A percentile compares a stretch with the other conserved stretches of the same genome.
Evolutionary conservation across 2,329 filamentous ascomycete species (phyloP).

Genomic region (Pseudogymnoascus pannorum): DNA sequence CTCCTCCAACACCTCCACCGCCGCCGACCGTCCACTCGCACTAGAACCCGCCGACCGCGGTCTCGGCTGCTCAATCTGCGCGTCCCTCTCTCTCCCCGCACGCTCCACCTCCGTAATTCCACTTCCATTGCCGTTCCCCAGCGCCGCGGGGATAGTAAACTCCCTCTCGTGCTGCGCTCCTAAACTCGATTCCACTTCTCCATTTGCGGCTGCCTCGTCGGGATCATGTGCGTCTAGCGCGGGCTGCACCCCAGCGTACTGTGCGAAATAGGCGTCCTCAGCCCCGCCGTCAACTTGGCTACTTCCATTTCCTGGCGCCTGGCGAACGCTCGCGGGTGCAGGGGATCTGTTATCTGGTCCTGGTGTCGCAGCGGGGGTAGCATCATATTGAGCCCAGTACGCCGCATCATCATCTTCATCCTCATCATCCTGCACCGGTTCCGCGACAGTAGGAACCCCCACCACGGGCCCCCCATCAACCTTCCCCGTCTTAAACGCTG

Average conservation of each 20-base stretch:
- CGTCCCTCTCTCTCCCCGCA: slow-evolving; percentile 27
- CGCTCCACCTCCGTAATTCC: neutral
- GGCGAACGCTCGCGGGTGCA: slow-evolving; percentile 39
- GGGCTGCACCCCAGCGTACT: slow-evolving; percentile 71
- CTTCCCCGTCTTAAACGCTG: slow-evolving; percentile 36
- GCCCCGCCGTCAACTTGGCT: slow-evolving; percentile 25
- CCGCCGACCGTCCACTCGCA: neutral
- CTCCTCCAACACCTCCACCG: neutral
- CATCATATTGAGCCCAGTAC: slow-evolving; percentile 75
- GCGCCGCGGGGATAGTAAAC: slow-evolving; percentile 27
- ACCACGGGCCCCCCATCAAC: neutral
- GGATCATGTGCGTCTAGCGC: slow-evolving; percentile 76
- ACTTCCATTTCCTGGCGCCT: slow-evolving; percentile 11
- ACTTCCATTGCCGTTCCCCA: slow-evolving; percentile 18
- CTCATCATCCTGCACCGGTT: slow-evolving; percentile 15
- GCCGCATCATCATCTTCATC: slow-evolving; percentile 67
- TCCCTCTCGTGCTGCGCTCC: slow-evolving; percentile 29
- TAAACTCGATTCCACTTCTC: slow-evolving; percentile 38
- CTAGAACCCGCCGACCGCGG: slow-evolving; percentile 17
- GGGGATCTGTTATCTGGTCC: slow-evolving; percentile 50
- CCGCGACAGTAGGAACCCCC: slow-evolving; percentile 8
- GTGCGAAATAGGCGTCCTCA: slow-evolving; percentile 68
- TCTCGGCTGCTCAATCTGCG: slow-evolving; percentile 37
- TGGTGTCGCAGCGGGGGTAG: slow-evolving; percentile 59
- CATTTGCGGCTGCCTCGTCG: slow-evolving; percentile 51